Evolutionary conservation across 2,329 filamentous ascomycete species (phyloP), one percentile per base, ranked within the genome.

Genomic region (Dothiorella sarmentorum): DNA sequence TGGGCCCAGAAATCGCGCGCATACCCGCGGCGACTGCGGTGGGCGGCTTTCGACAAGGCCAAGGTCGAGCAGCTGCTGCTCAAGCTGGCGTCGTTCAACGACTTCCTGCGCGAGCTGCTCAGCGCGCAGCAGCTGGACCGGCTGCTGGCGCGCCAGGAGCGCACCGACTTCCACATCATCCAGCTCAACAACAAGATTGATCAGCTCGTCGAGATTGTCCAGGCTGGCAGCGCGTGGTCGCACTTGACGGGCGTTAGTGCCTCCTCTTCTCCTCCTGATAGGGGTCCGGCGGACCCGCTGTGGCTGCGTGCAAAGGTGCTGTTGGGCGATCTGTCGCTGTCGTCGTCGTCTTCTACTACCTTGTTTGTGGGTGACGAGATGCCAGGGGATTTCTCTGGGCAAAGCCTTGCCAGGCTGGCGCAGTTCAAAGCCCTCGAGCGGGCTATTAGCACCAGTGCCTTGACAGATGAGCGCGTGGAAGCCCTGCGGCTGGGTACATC

Each of bases 151-250:
- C 67, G 69, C 61, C 71, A 73, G 35, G 67, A 61, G 1, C 66
- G 69, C 13, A 72, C 71, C 1, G 65, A 73, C 24, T 71, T 71
- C 49, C 69, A 73, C 44, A 72, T 75, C 29, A 65, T 75, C 38
- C 66, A 73, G 43, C 62, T 75, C 6, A 73, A 74, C 56, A 63
- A 63, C 56, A 70, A 63, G 22, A 64, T 75, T 33, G 66, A 69
- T 44, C 65, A 71, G n/a, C 63, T 74, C 18, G 64, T 69, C 2
- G 66, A 73, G 59, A 69, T 75, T 27, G 67, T 71, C 60, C 60
- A 66, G 27, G 68, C 70, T 0, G 53, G 60, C 60, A 18, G 22
- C 63, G 45, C 58, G 60, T 10, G 56, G 61, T 38, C 66, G 62
- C 42, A 58, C 44, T 20, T 60, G 58, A 15, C 40, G 56, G 6